Base-by-base conservation (phyloP, 371 early-diverging fungal species). In the Blastocladiella emersonii region DNA sequence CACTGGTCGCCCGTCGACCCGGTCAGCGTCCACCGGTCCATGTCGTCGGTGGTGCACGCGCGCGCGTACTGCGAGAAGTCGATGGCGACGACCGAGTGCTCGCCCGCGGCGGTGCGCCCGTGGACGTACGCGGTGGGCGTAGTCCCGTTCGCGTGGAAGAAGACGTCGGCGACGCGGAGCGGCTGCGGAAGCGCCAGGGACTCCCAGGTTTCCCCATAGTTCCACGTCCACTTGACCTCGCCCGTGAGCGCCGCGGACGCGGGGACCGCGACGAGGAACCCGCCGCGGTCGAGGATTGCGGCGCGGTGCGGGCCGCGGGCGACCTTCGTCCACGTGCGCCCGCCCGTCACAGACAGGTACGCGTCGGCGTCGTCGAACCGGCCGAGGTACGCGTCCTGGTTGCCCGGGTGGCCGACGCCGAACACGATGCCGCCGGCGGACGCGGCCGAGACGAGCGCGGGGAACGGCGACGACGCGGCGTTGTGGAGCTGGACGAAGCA, bases 391-490 rank as follows among this genome's bases (percentile, higher is more conserved):
- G 74, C 56, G 37, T 51, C 32, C 2, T 30, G 30, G 2, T 51
- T 23, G 32, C 78, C 81, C 30, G 78, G 75, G 64, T 72, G 78
- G n/a, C 81, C 81, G 7, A 78, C 74, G 10, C 74, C 81, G 45
- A 78, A 61, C 68, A 79, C 68, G 48, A 78, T 55, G 3, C 79
- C 79, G 7, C 71, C 66, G 27, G 81, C 76, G 5, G 71, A 61
- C 30, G 66, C 49, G 5, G 76, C 68, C 34, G 75, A 69, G 51
- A 72, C 76, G 21, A 66, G 65, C 55, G 75, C 74, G 53, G 75
- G 66, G n/a, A 57, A 51, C 7, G 76, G 72, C 62, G 74, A 72
- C 4, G 79, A 79, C 56, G 74, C 70, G 55, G 76, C 78, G 43
- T 78, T 65, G 66, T 76, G 68, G 49, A 78, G 67, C 57, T 48